phyloP scores from a whole-genome alignment of 805 yeast species.

The Wickerhamomyces chambardii region DNA sequence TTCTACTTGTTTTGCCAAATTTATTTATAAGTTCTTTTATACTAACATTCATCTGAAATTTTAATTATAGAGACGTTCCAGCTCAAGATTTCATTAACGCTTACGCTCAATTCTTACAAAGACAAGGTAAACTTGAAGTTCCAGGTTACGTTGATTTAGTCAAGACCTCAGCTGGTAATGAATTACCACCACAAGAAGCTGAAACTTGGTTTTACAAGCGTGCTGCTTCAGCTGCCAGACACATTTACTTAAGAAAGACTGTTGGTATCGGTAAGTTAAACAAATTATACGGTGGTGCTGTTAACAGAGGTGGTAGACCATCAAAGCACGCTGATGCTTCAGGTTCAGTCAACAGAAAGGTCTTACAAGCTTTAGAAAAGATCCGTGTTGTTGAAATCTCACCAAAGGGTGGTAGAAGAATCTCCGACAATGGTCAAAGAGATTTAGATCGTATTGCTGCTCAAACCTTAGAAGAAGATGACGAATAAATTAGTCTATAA shows the following conservation, averaged over 20 bases:
- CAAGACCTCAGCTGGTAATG: constrained; percentile 98
- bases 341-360: constrained; percentile 98
- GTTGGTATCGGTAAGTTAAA: constrained; percentile 99
- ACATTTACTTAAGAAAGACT: constrained; percentile 98
- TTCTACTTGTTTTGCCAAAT: no score
- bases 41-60: constrained; percentile 5
- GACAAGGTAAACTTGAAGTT: constrained; percentile 99
- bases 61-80: constrained; percentile 91
- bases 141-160: constrained; percentile 99
- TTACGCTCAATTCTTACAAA: constrained; percentile 99
- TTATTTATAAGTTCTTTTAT: no score
- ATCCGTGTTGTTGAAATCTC: constrained; percentile 95
- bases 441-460: constrained; percentile 99
- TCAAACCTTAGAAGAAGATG: constrained; percentile 84
- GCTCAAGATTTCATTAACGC: constrained; percentile 99
- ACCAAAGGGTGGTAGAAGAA: constrained; percentile 98
- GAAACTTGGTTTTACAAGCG: constrained; percentile 99
- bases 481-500: constrained; percentile 33
- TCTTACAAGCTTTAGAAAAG: constrained; percentile 96
- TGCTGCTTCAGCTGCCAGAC: constrained; percentile 99
- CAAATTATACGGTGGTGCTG: constrained; percentile 99
- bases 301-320: constrained; percentile 99
- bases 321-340: constrained; percentile 98
- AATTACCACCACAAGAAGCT: constrained; percentile 99
- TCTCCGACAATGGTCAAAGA: constrained; percentile 99